Base-by-base conservation (phyloP, 306 rosid genomes). In the Cucumis sativus region DNA sequence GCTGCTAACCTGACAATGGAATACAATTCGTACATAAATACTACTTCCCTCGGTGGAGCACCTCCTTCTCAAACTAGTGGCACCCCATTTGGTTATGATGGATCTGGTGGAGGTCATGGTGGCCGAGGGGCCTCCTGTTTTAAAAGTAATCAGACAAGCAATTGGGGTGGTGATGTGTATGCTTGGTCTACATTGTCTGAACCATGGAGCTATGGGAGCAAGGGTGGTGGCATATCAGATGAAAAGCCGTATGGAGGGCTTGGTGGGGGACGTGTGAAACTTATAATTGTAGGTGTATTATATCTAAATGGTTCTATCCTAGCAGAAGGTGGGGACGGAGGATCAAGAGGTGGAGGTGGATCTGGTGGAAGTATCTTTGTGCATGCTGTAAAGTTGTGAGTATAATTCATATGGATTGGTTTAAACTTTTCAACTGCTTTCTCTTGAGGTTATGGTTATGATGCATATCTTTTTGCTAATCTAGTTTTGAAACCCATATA, bases 121-220 rank as follows among this genome's bases (percentile, higher is more conserved):
- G 98, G 98, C 54, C 91, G 98, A 43, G 98, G 98, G 82, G 98
- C 98, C 80, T 92, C 97, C 78, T 95, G 98, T 81, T 79, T 87
- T 83, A 90, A 84, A 86, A 82, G 71, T 83, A 87, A 87, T 74
- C 84, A 84, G 80, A 84, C 97, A 25, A 95, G 92, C 51, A 80
- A 47, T 79, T 95, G 98, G 98, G 98, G 98, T 75, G 98, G 98
- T 80, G 98, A 95, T 90, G 98, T 95, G 77, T 95, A 95, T 89
- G 87, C 97, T 74, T 95, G 98, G 98, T 95, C 98, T 65, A 84
- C 93, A 16, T 84, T 95, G 85, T 84, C 92, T 58, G 73, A 78
- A 75, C 98, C 98, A 21, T 90, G 97, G 97, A 90, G 93, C 81
- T 89, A 95, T 15, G 98, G 98, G 77, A 95, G 98, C 80, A 95